Percentiles rank a stretch among this genome's conserved stretches.
phyloP scores from a whole-genome alignment of 2,329 filamentous ascomycete genomes.

The Gnomoniopsis sp. region DNA sequence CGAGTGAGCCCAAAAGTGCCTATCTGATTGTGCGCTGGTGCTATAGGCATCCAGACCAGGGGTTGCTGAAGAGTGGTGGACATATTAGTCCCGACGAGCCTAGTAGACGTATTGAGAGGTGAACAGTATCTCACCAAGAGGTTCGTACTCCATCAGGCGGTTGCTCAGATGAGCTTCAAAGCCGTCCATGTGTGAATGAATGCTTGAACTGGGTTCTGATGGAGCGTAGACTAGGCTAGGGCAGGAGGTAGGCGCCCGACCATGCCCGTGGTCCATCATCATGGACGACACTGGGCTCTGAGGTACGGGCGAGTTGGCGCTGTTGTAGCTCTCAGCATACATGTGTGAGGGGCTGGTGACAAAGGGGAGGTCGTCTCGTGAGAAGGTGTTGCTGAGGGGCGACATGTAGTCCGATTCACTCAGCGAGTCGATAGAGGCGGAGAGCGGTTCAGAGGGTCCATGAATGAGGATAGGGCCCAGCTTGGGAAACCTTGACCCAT shows the following conservation, averaged over 20 bases:
- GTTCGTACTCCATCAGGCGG: slow-evolving; percentile 54
- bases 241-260: slow-evolving; percentile 54
- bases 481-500: slow-evolving; percentile 43
- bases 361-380: slow-evolving; percentile 53
- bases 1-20: slow-evolving; percentile 44
- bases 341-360: slow-evolving; percentile 53
- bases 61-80: slow-evolving; percentile 35
- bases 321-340: slow-evolving; percentile 51
- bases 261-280: slow-evolving; percentile 45
- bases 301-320: slow-evolving; percentile 50
- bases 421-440: slow-evolving; percentile 55
- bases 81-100: slow-evolving; percentile 21
- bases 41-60: slow-evolving; percentile 52
- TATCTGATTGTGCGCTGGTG: slow-evolving; percentile 46
- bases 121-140: slow-evolving; percentile 49
- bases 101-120: slow-evolving; percentile 29
- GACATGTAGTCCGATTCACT: slow-evolving; percentile 61
- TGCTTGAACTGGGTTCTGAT: slow-evolving; percentile 58
- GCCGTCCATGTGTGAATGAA: slow-evolving; percentile 56
- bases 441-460: slow-evolving; percentile 46
- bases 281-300: slow-evolving; percentile 54
- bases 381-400: slow-evolving; percentile 51
- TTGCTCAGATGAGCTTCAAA: slow-evolving; percentile 54
- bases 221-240: slow-evolving; percentile 60
- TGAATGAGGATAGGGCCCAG: slow-evolving; percentile 35